Percentiles rank a stretch among this genome's conserved stretches.
Conservation (phyloP, 148 eudicot genomes). For the Oxyria digyna region DNA sequence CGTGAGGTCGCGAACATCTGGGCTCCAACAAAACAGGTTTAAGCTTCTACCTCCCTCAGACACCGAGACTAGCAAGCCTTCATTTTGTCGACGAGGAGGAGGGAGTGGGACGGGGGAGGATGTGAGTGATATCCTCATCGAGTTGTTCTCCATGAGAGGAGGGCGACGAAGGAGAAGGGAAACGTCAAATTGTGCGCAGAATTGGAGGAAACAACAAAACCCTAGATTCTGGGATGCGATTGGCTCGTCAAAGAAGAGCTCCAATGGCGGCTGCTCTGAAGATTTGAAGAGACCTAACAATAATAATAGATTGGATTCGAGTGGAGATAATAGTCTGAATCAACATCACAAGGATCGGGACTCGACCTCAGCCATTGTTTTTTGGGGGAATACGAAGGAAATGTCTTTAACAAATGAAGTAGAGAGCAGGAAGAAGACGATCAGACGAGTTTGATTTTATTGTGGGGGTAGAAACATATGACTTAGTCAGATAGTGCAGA, state of each 20-base stretch:
- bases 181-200: conserved; percentile 14
- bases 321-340: conserved; percentile 29
- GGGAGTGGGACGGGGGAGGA: conserved; percentile 2
- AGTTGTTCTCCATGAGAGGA: conserved; percentile 54
- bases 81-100: neutral
- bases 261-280: conserved; percentile 18
- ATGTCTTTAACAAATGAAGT: no score
- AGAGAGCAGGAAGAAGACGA: no score
- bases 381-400: no score
- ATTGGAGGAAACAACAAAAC: conserved; percentile 45
- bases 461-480: no score
- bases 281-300: conserved; percentile 23
- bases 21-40: no score
- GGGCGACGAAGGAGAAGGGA: conserved; percentile 27
- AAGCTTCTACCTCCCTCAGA: neutral
- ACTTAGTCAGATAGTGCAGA: no score
- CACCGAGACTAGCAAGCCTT: neutral
- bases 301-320: conserved; percentile 14
- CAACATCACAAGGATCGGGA: conserved; percentile 6
- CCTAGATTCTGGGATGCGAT: conserved; percentile 35
- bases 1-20: no score
- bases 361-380: no score
- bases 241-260: conserved; percentile 4
- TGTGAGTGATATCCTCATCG: conserved; percentile 36
- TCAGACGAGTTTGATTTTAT: no score